Evolutionary conservation across 371 early-diverging fungal genomes (phyloP).

Genomic region (Rhizopus microsporus): DNA sequence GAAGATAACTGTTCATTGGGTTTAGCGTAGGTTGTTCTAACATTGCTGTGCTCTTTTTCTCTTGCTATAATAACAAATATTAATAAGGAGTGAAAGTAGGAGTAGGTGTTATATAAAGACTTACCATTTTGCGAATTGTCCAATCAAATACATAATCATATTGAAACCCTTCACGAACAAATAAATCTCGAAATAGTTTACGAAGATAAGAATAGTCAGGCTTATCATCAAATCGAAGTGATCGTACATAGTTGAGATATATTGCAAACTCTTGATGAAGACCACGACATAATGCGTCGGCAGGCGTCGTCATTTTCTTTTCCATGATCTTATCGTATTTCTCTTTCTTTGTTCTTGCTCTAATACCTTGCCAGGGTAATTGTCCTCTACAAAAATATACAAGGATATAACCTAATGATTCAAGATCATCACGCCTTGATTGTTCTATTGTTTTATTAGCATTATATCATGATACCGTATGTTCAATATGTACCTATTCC

Average conservation of each 20-base stretch:
- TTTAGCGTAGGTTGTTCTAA: conserved; percentile 3
- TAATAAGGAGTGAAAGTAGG: neutral
- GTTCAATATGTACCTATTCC: conserved; percentile 73
- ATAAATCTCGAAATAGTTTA: conserved; percentile 93
- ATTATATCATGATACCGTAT: neutral
- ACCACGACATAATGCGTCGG: conserved; percentile 95
- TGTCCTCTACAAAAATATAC: conserved; percentile 99
- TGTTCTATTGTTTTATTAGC: conserved; percentile 70
- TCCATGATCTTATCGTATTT: conserved; percentile 99
- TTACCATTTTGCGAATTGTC: conserved; percentile 70
- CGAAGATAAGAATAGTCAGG: conserved; percentile 99
- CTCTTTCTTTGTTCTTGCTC: conserved; percentile 97
- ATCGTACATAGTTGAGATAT: conserved; percentile 96
- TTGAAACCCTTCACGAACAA: conserved; percentile 93
- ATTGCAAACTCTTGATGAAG: conserved; percentile 95
- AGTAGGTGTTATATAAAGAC: neutral
- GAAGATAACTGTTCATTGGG: conserved; percentile 14
- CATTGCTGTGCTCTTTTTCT: conserved; percentile 21
- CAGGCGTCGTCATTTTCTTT: conserved; percentile 97
- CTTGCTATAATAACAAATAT: conserved; percentile 21
- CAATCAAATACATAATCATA: conserved; percentile 99
- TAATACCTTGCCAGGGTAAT: conserved; percentile 99
- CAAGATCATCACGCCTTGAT: conserved; percentile 99
- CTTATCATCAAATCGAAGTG: conserved; percentile 97
- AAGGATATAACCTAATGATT: conserved; percentile 98